Evolutionary conservation across 768 basidiomycete genomes (phyloP), one percentile per base, ranked within the genome.

Genomic region (Tulasnella sp.): DNA sequence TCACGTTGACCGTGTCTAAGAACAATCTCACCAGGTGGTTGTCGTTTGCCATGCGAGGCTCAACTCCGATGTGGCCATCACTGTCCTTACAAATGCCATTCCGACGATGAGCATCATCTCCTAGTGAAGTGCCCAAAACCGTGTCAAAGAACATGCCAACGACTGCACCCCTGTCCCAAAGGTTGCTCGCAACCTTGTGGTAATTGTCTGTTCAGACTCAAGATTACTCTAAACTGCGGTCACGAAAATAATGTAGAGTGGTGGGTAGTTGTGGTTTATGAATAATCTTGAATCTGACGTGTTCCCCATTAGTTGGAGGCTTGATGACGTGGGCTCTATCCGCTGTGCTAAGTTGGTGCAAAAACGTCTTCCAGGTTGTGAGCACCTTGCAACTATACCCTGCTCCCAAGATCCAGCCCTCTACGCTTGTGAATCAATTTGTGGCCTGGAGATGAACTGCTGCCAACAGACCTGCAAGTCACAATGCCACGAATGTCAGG

Each of bases 151-250:
- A 22, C 41, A 20, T 49, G 48, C 25, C 19, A 34, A 22, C 37
- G 48, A 28, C 13, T 13, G 22, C 48, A 49, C 25, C 37, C 48
- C 22, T 49, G 48, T n/a, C n/a, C 8, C 12, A 40, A 40, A 39
- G 15, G 27, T 22, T 49, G 48, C 19, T 42, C 37, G 15, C 27
- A 20, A 2, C 37, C 48, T 1, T 49, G 48, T 27, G 39, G 39
- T 24, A n/a, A 19, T 25, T 49, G 48, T 22, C 16, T 34, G n/a
- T 76, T 77, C 60, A 65, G 69, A 2, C 58, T 77, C 12, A 58
- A 62, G 2, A 59, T 82, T 10, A 19, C 46, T 27, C 65, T 83
- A n/a, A 76, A 79, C 0, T 83, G 81, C 56, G 76, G 40, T 9
- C 53, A 55, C 27, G 28, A 22, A 10, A 34, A 20, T 22, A 2